Percentiles rank a stretch among this genome's conserved stretches.
Conservation (phyloP, 129 eudicot species). For the Artemisia annua region DNA sequence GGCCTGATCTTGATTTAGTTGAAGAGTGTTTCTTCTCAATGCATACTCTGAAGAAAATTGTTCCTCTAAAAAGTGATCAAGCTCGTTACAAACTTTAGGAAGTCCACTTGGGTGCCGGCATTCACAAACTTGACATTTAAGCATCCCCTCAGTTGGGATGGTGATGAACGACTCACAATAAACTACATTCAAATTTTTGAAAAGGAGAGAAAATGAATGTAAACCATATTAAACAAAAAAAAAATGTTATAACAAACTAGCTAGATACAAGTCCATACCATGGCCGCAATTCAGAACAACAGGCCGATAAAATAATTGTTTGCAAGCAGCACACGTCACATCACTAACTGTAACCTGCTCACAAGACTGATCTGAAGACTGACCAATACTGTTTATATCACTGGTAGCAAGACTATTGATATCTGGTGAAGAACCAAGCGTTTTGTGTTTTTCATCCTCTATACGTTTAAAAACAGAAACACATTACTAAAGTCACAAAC, state of each 20-base stretch:
- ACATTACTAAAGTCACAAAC: neutral
- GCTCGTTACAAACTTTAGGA: constrained; percentile 67
- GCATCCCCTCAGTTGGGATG: constrained; percentile 43
- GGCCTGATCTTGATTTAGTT: constrained; percentile 38
- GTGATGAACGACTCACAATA: constrained; percentile 62
- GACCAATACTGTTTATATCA: constrained; percentile 19
- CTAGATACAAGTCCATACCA: constrained; percentile 39
- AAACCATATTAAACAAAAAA: neutral
- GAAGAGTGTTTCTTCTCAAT: constrained; percentile 36
- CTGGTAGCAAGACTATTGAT: constrained; percentile 38
- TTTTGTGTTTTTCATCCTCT: constrained; percentile 54
- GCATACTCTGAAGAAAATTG: constrained; percentile 53
- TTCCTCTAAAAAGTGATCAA: constrained; percentile 63
- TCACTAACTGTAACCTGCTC: too few relatives aligned
- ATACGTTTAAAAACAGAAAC: constrained; percentile 26
- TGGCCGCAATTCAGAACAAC: constrained; percentile 83
- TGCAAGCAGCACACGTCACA: constrained; percentile 60
- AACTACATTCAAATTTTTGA: constrained; percentile 35
- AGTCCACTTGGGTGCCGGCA: constrained; percentile 55
- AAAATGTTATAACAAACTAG: neutral
- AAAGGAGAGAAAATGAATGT: constrained; percentile 13
- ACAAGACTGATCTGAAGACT: constrained; percentile 4
- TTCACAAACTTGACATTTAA: constrained; percentile 62
- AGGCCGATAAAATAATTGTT: constrained; percentile 55
- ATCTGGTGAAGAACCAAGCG: constrained; percentile 49